These are phyloP conservation scores for Puccinia horiana DNA, from an alignment of 1,284 basidiomycete species.

Conservation along the genomic window DNA sequence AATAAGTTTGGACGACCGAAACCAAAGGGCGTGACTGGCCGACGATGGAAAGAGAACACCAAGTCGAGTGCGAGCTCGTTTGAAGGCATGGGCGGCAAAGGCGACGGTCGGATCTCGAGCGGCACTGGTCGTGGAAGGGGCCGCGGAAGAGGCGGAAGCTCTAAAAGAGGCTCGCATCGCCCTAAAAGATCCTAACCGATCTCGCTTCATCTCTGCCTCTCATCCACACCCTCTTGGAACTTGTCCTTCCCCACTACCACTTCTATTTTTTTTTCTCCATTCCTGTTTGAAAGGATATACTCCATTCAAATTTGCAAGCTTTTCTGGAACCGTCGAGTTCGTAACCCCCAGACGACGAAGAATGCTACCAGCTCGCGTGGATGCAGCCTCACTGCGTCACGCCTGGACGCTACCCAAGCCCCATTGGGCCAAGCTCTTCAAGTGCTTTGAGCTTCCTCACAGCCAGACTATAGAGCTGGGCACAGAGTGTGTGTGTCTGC, in stretches of 20 bases:
- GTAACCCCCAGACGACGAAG: no score
- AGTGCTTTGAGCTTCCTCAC: no score
- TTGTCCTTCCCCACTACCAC: neutral
- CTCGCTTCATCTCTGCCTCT: neutral
- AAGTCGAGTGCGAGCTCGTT: constrained; percentile 35
- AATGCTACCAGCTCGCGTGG: no score
- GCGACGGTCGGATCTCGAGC: constrained; percentile 44
- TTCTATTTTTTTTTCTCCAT: neutral
- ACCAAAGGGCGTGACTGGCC: constrained; percentile 45
- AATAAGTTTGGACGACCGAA: constrained; percentile 48
- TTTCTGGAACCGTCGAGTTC: no score
- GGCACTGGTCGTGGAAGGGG: constrained; percentile 2
- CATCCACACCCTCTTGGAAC: neutral
- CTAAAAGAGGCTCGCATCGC: constrained; percentile 20
- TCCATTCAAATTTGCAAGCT: no score
- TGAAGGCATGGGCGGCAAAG: constrained; percentile 46
- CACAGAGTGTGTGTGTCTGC: no score
- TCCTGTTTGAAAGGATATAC: neutral
- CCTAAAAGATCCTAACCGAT: neutral
- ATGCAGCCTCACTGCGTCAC: no score
- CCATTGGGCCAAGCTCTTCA: no score
- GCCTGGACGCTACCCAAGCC: no score
- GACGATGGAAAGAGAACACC: constrained; percentile 49
- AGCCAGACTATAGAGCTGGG: no score
- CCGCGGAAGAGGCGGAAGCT: constrained; percentile 7